Base-by-base conservation (phyloP, 2,329 filamentous ascomycete species). In the Colletotrichum trifolii region DNA sequence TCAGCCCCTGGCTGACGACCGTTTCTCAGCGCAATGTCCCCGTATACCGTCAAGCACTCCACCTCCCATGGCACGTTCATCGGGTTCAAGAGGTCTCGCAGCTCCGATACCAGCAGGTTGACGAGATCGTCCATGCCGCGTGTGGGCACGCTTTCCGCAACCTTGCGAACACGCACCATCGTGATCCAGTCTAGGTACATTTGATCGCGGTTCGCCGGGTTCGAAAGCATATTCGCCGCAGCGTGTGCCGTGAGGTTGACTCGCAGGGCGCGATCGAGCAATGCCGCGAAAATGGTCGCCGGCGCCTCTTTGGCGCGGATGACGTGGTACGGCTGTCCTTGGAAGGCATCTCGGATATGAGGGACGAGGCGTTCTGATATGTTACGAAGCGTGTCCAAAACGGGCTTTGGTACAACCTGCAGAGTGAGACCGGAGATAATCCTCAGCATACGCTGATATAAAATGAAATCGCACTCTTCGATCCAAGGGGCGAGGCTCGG, bases 371-470 rank as follows among this genome's bases (percentile, higher is more conserved):
- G 87, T 71, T 93, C 89, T 1, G 94, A 94, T 62, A 99, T 96
- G 70, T 90, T 95, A 70, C 92, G 89, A 38, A 99, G 86, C 2
- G 94, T 94, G 72, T 94, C 92, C 64, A 97, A 83, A 7, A 98
- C 94, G 4, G 90, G 86, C 64, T 94, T 92, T 1, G 96, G 96
- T 4, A 97, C 91, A 12, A 97, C 94, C 75, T 98, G 94, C 8
- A 97, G 85, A 4, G 93, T 96, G 45, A 98, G 83, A n/a, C 90
- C 89, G 1, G 92, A 91, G 45, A 98, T 89, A 67, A 97, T 96
- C 58, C 91, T 90, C 80, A 97, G 94, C 91, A 98, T 97, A 70
- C 94, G 94, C 76, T 98, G 94, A 75, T 99, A 99, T 80, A 97
- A 92, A 39, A 95, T 85, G 79, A 96, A 96, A 76, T 99, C 96